These are phyloP conservation scores for Ichthyophonus hoferi DNA, from an alignment of 208 protist genomes.

Conservation along the genomic window DNA sequence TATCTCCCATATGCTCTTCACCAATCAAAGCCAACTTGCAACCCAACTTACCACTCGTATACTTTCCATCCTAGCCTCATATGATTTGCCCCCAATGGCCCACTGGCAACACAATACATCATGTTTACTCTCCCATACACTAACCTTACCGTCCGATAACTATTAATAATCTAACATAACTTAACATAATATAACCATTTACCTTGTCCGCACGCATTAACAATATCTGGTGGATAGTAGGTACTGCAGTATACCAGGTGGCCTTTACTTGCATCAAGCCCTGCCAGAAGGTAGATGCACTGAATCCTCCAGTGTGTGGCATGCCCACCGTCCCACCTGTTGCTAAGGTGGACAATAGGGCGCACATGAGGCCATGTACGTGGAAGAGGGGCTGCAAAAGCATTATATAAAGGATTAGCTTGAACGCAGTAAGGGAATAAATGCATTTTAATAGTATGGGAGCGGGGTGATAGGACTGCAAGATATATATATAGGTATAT, in stretches of 20 bases:
- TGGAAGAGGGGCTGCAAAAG: slow-evolving; percentile 53
- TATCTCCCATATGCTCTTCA: too few species aligned
- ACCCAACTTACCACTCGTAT: too few species aligned
- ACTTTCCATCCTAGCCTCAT: too few species aligned
- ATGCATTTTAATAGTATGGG: too few species aligned
- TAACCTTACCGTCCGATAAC: too few species aligned
- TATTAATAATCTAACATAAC: neutral
- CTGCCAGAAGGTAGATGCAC: slow-evolving; percentile 24
- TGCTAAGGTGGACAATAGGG: slow-evolving; percentile 43
- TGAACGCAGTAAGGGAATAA: neutral
- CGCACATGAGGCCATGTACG: slow-evolving; percentile 60
- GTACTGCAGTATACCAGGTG: slow-evolving; percentile 62
- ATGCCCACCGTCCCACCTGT: slow-evolving; percentile 42
- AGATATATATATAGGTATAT: too few species aligned
- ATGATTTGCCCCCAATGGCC: too few species aligned
- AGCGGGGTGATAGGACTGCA: too few species aligned
- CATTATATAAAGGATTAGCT: neutral
- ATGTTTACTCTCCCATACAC: too few species aligned
- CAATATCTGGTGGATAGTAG: slow-evolving; percentile 64
- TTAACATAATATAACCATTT: too few species aligned
- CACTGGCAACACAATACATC: too few species aligned
- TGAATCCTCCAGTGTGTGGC: slow-evolving; percentile 4
- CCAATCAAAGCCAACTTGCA: too few species aligned
- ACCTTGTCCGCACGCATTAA: slow-evolving; percentile 31
- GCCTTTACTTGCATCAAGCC: neutral